These are phyloP conservation scores for Blastobotrys americana DNA, from an alignment of 805 yeast genomes.

Conservation along the genomic window DNA sequence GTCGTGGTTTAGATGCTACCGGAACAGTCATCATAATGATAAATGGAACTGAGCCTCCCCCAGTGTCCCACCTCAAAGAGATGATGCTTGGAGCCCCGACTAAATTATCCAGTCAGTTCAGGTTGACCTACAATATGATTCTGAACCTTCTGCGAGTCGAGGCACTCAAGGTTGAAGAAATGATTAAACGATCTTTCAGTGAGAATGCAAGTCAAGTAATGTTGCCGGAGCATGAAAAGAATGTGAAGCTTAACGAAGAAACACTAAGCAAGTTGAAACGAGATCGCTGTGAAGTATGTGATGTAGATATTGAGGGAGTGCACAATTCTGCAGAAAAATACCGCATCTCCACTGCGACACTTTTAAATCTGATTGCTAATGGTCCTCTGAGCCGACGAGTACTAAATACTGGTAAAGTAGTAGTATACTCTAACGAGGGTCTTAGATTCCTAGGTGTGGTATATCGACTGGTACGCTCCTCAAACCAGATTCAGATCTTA, in stretches of 20 bases:
- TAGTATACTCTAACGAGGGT: slow-evolving; percentile 45
- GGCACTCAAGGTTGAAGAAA: slow-evolving; percentile 93
- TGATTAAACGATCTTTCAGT: slow-evolving; percentile 92
- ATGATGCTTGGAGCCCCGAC: slow-evolving; percentile 87
- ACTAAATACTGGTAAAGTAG: slow-evolving; percentile 48
- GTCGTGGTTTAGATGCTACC: slow-evolving; percentile 87
- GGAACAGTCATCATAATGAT: slow-evolving; percentile 95
- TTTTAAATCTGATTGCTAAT: slow-evolving; percentile 43
- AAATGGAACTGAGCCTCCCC: slow-evolving; percentile 28
- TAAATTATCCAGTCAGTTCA: slow-evolving; percentile 79
- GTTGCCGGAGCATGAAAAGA: slow-evolving; percentile 75
- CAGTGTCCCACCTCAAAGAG: slow-evolving; percentile 52
- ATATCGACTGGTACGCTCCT: slow-evolving; percentile 22
- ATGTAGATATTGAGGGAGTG: slow-evolving; percentile 39
- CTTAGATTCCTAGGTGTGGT: slow-evolving; percentile 47
- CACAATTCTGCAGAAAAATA: slow-evolving; percentile 42
- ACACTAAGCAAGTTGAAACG: slow-evolving; percentile 36
- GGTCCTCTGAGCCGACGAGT: slow-evolving; percentile 43
- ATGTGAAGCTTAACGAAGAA: slow-evolving; percentile 47
- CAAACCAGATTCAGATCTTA: slow-evolving; percentile 5
- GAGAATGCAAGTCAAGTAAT: slow-evolving; percentile 82
- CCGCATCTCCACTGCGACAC: slow-evolving; percentile 37
- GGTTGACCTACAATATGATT: slow-evolving; percentile 94
- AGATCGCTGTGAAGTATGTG: slow-evolving; percentile 32
- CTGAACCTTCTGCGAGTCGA: slow-evolving; percentile 85